Evolutionary conservation across 2,329 filamentous ascomycete genomes (phyloP), one percentile per base, ranked within the genome.

Genomic region (Cladosporium sp.): DNA sequence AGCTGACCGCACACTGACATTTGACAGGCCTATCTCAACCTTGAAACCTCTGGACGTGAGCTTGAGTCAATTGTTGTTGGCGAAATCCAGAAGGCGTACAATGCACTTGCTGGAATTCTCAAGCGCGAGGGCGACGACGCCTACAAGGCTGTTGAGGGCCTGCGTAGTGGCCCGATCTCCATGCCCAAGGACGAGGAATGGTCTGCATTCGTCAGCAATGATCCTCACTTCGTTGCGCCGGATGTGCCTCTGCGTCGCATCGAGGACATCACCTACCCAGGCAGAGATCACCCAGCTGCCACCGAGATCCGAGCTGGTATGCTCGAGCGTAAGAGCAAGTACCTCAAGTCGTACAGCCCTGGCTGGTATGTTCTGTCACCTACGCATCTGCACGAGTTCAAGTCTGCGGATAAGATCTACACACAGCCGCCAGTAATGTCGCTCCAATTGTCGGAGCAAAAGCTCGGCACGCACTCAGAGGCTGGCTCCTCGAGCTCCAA

Each of bases 351-450:
- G 73, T 97, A 97, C 74, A 94, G 92, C 7, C 89, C 92, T 25
- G 93, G 93, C 70, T 97, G 93, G 92, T 97, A 97, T 74, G 92
- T 97, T 50, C 80, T 99, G 66, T 96, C 94, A 67, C 90, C 94
- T 15, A 97, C 94, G 58, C 94, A 99, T 75, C 83, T 99, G 20
- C 94, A 99, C 77, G 94, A 99, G 76, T 99, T 97, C 83, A 97
- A 96, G 74, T 96, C 92, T n/a, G 91, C 92, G 65, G 93, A 97
- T 76, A 92, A 93, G 73, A 88, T 87, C 63, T 81, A 82, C 67
- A 82, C 84, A 60, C 90, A 94, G 74, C 88, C 89, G 39, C 94
- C 94, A 0, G 85, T 97, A 71, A 97, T 99, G 93, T 97, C 94
- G 42, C 81, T 99, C 58, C 96, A 94, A 72, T 84, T 99, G 28